Base-by-base conservation (phyloP, 257 asterid species). In the Apocynum venetum region DNA sequence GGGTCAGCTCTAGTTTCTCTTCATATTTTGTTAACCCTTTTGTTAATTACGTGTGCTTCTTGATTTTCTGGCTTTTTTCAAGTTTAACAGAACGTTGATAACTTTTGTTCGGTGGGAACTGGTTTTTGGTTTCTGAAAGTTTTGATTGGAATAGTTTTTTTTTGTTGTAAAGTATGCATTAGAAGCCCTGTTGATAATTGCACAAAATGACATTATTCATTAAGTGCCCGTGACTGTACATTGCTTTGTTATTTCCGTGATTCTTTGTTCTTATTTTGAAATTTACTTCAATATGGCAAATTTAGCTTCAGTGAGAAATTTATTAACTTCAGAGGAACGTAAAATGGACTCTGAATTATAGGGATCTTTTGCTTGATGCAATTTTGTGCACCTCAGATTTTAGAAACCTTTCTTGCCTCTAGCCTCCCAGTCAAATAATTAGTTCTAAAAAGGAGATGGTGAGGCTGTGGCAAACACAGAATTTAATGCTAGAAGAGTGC, bases 1-100 rank as follows among this genome's bases (percentile, higher is more conserved):
- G 44, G 98, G 98, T 94, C 2, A 2, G 76, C 73, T 74, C 35
- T 25, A 53, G 20, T 59, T 81, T 74, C 15, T 17, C 53, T 68
- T 17, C 12, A 13, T 51, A 67, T 8, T 77, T 65, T 13, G 36
- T 0, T 55, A 46, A 35, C 44, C 44, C 40, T 12, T 74, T 75
- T 69, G 13, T 44, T 17, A 17, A 57, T 9, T 57, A 1, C 49
- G 0, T 46, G 2, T 73, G 76, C 17, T 74, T 73, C 36, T 38
- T 64, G 57, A 41, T 40, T 74, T 3, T 25, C 72, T 51, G 10
- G 9, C 19, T 63, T 15, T 10, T 40, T 10, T 72, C 47, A 4
- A 35, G 61, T 52, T 64, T 61, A 14, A 7, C 9, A 10, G 31
- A 20, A 13, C 2, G 6, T 47, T 76, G 63, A 38, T 19, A 13